Percentiles rank a stretch among this genome's conserved stretches.
Conservation (phyloP, 2,329 filamentous ascomycete genomes). For the Fusarium aywerte region DNA sequence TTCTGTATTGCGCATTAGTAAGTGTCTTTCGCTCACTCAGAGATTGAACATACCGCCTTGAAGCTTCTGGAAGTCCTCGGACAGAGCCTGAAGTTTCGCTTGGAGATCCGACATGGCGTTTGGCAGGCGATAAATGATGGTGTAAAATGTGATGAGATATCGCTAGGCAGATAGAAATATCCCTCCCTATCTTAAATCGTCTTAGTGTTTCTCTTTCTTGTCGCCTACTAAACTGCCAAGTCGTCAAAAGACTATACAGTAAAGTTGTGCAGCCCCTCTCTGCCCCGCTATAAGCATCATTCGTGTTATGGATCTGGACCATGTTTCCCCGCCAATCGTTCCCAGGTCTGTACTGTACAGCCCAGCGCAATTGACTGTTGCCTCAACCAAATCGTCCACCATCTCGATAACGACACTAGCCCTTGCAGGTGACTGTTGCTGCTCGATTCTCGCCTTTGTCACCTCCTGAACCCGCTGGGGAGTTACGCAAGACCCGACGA, state of each 20-base stretch:
- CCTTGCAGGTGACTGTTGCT: background rate
- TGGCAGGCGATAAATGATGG: background rate
- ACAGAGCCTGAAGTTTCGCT: slow-evolving; percentile 81
- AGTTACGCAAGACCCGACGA: slow-evolving; percentile 4
- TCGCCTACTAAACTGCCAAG: slow-evolving; percentile 35
- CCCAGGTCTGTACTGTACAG: slow-evolving; percentile 21
- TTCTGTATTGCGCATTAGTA: slow-evolving; percentile 64
- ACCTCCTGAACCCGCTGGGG: slow-evolving; percentile 12
- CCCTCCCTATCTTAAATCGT: slow-evolving; percentile 8
- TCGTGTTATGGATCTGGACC: slow-evolving; percentile 18
- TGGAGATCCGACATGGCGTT: slow-evolving; percentile 75
- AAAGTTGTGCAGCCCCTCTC: slow-evolving; percentile 46
- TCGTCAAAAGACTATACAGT: slow-evolving; percentile 2
- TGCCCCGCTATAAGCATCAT: slow-evolving; percentile 50
- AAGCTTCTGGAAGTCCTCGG: slow-evolving; percentile 87
- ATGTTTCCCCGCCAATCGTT: slow-evolving; percentile 56
- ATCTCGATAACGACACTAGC: slow-evolving; percentile 15
- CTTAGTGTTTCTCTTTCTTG: slow-evolving; percentile 6
- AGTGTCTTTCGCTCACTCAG: background rate
- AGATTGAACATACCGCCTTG: slow-evolving; percentile 73
- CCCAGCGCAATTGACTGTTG: slow-evolving; percentile 34
- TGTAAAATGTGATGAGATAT: slow-evolving; percentile 9
- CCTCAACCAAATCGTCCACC: slow-evolving; percentile 34
- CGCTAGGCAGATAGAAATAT: slow-evolving; percentile 5
- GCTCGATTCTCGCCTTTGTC: background rate